Base-by-base conservation (phyloP, 2,329 filamentous ascomycete genomes). In the Botrytis fabae region DNA sequence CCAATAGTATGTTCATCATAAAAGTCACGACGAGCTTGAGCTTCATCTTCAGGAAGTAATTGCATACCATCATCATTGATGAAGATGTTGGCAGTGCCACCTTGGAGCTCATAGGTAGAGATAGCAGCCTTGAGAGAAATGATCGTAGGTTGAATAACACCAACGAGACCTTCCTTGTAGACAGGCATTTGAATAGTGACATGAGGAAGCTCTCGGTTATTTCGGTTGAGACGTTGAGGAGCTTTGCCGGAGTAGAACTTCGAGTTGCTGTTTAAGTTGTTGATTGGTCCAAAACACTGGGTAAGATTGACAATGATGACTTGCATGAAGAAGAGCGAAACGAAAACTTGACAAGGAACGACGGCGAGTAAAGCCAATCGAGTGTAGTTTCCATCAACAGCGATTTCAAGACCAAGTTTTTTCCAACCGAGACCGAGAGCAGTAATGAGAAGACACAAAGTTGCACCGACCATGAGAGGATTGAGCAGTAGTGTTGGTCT, bases 131-230 rank as follows among this genome's bases (percentile, higher is more conserved):
- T 94, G 82, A 94, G 87, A 2, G 92, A 94, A 78, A 89, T 89
- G 78, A 95, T 88, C 0, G 93, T 95, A 9, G 93, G 93, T 35
- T 86, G 87, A 79, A 95, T 94, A 81, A 97, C 93, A 75, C 85
- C 89, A 57, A 84, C 84, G 2, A 97, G 86, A 76, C 93, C 93
- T 81, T 97, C 93, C 82, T 95, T 96, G 84, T 96, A 97, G 0
- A 97, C 92, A 9, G 93, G 93, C 81, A 93, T 94, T 80, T 97
- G 93, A 62, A 97, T 92, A 5, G 93, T 95, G 75, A 93, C 86
- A 79, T 93, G 92, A 4, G 92, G 92, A 28, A 95, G 85, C 32
- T 68, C 65, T 57, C 35, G n/a, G 10, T 42, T 57, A 25, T 82
- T 80, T n/a, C 82, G 81, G 75, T 82, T 78, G 42, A 84, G 79